Conservation (phyloP, 1,284 basidiomycete genomes). For the Phellinidium pouzarii region DNA sequence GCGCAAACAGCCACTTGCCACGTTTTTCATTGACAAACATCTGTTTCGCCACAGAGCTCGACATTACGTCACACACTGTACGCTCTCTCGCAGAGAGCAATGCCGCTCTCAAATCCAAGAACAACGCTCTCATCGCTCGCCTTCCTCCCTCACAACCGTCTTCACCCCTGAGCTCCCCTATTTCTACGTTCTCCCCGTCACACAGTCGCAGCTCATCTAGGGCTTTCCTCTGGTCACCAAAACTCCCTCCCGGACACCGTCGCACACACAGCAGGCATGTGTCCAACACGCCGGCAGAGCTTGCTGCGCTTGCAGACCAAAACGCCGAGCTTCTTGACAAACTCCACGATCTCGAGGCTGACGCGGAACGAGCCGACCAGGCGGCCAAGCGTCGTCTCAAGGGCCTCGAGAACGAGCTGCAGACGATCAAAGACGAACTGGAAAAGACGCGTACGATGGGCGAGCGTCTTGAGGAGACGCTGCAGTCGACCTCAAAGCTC, state of each 20-base stretch:
- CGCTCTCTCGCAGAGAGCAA: constrained; percentile 64
- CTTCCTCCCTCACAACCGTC: constrained; percentile 39
- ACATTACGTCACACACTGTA: constrained; percentile 61
- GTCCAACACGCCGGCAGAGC: constrained; percentile 61
- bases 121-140: constrained; percentile 57
- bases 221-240: constrained; percentile 18
- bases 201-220: constrained; percentile 19
- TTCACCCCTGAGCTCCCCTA: constrained; percentile 26
- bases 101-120: constrained; percentile 57
- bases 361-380: constrained; percentile 59
- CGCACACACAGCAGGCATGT: constrained; percentile 43
- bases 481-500: constrained; percentile 29
- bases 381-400: constrained; percentile 62
- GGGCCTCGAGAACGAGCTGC: constrained; percentile 72
- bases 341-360: constrained; percentile 66
- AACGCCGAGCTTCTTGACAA: constrained; percentile 73
- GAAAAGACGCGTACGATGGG: constrained; percentile 64
- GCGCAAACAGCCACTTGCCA: constrained; percentile 23
- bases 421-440: constrained; percentile 60
- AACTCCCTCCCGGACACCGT: constrained; percentile 24
- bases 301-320: constrained; percentile 68
- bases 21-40: background rate
- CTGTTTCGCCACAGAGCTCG: constrained; percentile 45
- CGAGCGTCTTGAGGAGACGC: constrained; percentile 61
- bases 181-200: constrained; percentile 23